Conservation (phyloP, 2,329 filamentous ascomycete genomes). For the Verticillium klebahnii region DNA sequence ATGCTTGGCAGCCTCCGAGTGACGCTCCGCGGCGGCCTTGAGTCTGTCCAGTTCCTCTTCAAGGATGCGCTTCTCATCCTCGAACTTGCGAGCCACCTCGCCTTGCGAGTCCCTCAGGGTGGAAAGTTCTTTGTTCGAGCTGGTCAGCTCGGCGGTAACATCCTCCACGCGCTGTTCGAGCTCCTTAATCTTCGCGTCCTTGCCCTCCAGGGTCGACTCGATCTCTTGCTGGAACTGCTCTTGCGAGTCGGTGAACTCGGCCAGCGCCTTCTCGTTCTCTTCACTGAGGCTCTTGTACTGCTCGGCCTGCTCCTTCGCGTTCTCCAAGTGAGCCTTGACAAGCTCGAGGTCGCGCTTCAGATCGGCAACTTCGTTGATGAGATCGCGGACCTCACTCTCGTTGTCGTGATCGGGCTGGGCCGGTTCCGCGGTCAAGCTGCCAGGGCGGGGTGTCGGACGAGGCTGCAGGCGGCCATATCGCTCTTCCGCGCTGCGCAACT, state of each 20-base stretch:
- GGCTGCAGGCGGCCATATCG: slow-evolving; percentile 76
- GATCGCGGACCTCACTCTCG: slow-evolving; percentile 68
- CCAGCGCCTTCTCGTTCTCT: slow-evolving; percentile 79
- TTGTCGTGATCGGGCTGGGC: slow-evolving; percentile 42
- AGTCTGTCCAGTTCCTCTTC: slow-evolving; percentile 76
- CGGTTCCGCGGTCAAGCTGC: slow-evolving; percentile 32
- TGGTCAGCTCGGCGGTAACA: slow-evolving; percentile 73
- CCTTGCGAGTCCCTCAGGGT: slow-evolving; percentile 75
- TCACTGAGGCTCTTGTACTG: slow-evolving; percentile 88
- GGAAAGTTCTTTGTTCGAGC: slow-evolving; percentile 78
- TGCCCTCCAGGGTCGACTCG: slow-evolving; percentile 69
- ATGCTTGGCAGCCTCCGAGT: slow-evolving; percentile 73
- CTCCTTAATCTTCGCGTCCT: slow-evolving; percentile 74
- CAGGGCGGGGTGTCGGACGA: slow-evolving; percentile 62
- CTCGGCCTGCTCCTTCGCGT: slow-evolving; percentile 74
- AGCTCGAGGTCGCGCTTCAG: slow-evolving; percentile 84
- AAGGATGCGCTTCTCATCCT: slow-evolving; percentile 76
- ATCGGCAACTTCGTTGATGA: slow-evolving; percentile 78
- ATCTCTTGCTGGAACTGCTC: slow-evolving; percentile 88
- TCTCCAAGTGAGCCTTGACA: slow-evolving; percentile 73
- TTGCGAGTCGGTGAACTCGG: slow-evolving; percentile 72
- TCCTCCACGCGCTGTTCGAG: slow-evolving; percentile 81
- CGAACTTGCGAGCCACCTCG: slow-evolving; percentile 64
- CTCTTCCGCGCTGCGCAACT: slow-evolving; percentile 86
- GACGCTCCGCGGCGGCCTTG: slow-evolving; percentile 78